These are phyloP conservation scores for Xylaria polymorpha DNA, from an alignment of 2,329 filamentous ascomycete species.

Conservation along the genomic window DNA sequence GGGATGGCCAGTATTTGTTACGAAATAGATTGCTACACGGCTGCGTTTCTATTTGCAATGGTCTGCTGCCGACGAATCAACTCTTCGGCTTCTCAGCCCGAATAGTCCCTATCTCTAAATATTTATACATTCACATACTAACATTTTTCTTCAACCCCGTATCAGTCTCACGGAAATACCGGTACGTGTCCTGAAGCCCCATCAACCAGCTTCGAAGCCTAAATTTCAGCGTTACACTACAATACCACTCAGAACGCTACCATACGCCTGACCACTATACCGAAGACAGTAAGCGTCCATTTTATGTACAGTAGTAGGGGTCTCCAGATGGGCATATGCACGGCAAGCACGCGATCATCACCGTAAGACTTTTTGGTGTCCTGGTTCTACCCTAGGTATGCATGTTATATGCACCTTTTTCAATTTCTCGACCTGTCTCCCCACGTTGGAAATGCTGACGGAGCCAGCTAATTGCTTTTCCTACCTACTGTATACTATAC, in stretches of 20 bases:
- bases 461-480: slow-evolving; percentile 21
- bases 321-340: neutral
- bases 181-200: slow-evolving; percentile 26
- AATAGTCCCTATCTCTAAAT: slow-evolving; percentile 45
- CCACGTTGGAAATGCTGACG: slow-evolving; percentile 16
- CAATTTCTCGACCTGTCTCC: slow-evolving; percentile 13
- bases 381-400: neutral
- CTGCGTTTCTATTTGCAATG: slow-evolving; percentile 49
- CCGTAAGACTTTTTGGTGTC: neutral
- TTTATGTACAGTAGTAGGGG: too few species aligned
- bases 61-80: slow-evolving; percentile 44
- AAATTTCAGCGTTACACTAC: slow-evolving; percentile 26
- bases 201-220: slow-evolving; percentile 22
- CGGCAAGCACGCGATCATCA: slow-evolving; percentile 4
- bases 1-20: slow-evolving; percentile 46
- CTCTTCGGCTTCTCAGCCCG: slow-evolving; percentile 39
- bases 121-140: slow-evolving; percentile 18
- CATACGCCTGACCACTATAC: neutral
- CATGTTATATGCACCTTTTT: slow-evolving; percentile 14
- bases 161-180: slow-evolving; percentile 1
- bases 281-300: slow-evolving; percentile 4
- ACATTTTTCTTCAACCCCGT: slow-evolving; percentile 1
- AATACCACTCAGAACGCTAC: neutral
- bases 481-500: neutral
- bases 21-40: slow-evolving; percentile 50